A percentile compares a stretch with the other conserved stretches of the same genome.
phyloP scores from a whole-genome alignment of 495 filamentous ascomycete species.

The Ascodesmis nigricans region DNA sequence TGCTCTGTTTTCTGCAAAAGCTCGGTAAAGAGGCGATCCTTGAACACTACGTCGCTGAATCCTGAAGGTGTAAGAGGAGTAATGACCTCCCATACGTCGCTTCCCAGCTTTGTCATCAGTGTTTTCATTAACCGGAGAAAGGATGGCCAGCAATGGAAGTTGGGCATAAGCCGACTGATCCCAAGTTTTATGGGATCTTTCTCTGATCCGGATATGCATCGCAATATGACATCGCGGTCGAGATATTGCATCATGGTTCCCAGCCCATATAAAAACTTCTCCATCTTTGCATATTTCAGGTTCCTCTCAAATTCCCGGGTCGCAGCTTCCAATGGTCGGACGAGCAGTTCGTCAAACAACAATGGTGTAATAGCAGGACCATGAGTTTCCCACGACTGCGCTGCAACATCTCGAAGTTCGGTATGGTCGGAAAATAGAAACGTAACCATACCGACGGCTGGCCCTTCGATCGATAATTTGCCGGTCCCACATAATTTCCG shows the following conservation, averaged over 20 bases:
- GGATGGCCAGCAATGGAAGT: slow-evolving; percentile 14
- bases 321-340: slow-evolving; percentile 9
- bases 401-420: slow-evolving; percentile 11
- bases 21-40: slow-evolving; percentile 12
- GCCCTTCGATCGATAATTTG: slow-evolving; percentile 14
- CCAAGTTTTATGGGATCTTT: slow-evolving; percentile 21
- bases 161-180: slow-evolving; percentile 16
- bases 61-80: slow-evolving; percentile 16
- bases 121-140: slow-evolving; percentile 17
- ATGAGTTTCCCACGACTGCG: slow-evolving; percentile 14
- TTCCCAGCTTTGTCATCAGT: slow-evolving; percentile 18
- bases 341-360: slow-evolving; percentile 15
- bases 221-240: slow-evolving; percentile 15
- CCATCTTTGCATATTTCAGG: slow-evolving; percentile 6
- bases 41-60: slow-evolving; percentile 17
- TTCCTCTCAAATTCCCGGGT: slow-evolving; percentile 14
- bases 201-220: slow-evolving; percentile 19
- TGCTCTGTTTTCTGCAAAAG: slow-evolving; percentile 13
- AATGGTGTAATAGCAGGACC: slow-evolving; percentile 10
- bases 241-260: slow-evolving; percentile 15
- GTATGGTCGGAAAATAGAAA: slow-evolving; percentile 16
- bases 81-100: slow-evolving; percentile 21
- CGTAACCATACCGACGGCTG: slow-evolving; percentile 14
- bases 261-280: slow-evolving; percentile 15
- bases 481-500: slow-evolving; percentile 12